Conservation (phyloP, 2,329 filamentous ascomycete species). For the Lachnellula arida region DNA sequence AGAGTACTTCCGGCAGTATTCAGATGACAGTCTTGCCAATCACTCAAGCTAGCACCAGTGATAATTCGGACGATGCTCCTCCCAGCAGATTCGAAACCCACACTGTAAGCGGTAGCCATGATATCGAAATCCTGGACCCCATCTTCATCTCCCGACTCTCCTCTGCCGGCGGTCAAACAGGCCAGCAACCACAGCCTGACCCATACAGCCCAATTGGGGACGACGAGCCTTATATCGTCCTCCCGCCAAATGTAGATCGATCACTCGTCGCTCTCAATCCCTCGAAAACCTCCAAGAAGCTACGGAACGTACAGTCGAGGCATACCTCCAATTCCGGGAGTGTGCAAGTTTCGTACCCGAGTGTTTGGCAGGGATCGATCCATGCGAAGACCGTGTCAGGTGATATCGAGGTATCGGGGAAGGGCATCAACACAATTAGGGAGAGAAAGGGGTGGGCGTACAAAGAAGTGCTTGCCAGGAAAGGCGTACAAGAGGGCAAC, state of each 20-base stretch:
- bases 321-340: constrained; percentile 21
- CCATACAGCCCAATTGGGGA: constrained; percentile 12
- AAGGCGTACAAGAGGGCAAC: constrained; percentile 19
- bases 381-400: constrained; percentile 23
- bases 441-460: constrained; percentile 19
- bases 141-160: constrained; percentile 21
- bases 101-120: constrained; percentile 22
- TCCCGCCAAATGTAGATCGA: constrained; percentile 4
- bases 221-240: constrained; percentile 17
- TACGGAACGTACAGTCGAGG: constrained; percentile 18
- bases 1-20: constrained; percentile 20
- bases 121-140: constrained; percentile 22
- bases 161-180: constrained; percentile 3
- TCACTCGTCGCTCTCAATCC: neutral
- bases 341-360: constrained; percentile 23
- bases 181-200: constrained; percentile 1
- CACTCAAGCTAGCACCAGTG: constrained; percentile 8
- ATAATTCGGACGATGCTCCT: constrained; percentile 2
- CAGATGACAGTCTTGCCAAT: constrained; percentile 21
- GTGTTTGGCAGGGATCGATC: constrained; percentile 25
- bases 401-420: constrained; percentile 18
- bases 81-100: constrained; percentile 20
- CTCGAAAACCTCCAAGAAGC: neutral
- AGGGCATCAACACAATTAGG: constrained; percentile 20
- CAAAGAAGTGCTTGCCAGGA: constrained; percentile 21